Percentiles rank a stretch among this genome's conserved stretches.
These are phyloP conservation scores for Candida tallmaniae DNA, from an alignment of 805 yeast species.

Conservation along the genomic window DNA sequence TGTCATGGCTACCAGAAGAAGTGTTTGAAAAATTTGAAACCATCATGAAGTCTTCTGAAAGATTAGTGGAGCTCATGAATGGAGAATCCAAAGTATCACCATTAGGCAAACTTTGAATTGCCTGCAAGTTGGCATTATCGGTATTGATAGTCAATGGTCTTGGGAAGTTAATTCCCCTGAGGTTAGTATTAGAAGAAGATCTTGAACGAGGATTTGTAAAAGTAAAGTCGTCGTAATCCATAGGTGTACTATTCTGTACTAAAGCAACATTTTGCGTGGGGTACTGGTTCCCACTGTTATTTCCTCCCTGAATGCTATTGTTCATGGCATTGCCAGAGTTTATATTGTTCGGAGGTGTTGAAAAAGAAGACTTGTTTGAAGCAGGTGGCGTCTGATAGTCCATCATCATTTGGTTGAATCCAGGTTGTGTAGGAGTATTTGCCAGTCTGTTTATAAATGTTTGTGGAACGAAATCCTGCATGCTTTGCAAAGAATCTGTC, in stretches of 20 bases:
- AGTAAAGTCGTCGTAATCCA: conserved; percentile 31
- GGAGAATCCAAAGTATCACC: conserved; percentile 34
- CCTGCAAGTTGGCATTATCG: conserved; percentile 26
- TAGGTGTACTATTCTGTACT: conserved; percentile 6
- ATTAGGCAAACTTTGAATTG: conserved; percentile 17
- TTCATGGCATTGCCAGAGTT: conserved; percentile 2
- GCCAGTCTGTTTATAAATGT: conserved; percentile 31
- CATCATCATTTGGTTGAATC: conserved; percentile 35
- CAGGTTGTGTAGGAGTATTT: conserved; percentile 15
- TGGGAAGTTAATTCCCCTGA: conserved; percentile 17
- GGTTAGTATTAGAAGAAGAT: conserved; percentile 16
- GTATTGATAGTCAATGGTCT: conserved; percentile 36
- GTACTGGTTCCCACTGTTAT: not conserved
- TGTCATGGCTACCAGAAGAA: not conserved
- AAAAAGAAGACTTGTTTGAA: conserved; percentile 29
- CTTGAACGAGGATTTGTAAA: conserved; percentile 20
- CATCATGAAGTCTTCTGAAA: conserved; percentile 27
- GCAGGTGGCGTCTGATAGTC: conserved; percentile 39
- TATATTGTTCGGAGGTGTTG: conserved; percentile 11
- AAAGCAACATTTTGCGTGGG: conserved; percentile 1
- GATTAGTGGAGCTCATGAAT: conserved; percentile 35
- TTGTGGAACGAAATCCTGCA: conserved; percentile 43
- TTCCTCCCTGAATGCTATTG: conserved; percentile 3
- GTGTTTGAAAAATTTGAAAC: not conserved
- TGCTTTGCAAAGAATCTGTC: conserved; percentile 40